phyloP scores from a whole-genome alignment of 148 eudicot genomes.

The Chenopodium formosanum region DNA sequence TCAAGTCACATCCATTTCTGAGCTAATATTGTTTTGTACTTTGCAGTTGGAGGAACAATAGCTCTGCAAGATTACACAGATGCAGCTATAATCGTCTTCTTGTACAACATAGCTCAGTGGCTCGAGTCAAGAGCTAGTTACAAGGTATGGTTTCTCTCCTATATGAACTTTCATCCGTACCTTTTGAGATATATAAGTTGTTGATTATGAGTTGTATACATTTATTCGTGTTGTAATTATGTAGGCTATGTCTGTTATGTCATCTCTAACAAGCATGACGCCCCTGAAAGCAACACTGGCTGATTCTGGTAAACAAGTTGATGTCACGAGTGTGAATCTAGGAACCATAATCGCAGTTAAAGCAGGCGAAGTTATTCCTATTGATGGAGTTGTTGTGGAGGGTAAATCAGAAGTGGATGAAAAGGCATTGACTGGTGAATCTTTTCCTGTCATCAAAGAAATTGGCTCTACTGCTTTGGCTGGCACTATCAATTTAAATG shows the following conservation, averaged over 20 bases:
- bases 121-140: constrained; percentile 47
- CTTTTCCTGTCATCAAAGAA: constrained; percentile 45
- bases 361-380: constrained; percentile 44
- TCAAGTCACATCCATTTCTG: too few species aligned
- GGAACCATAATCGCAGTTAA: constrained; percentile 35
- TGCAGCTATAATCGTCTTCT: constrained; percentile 47
- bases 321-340: constrained; percentile 26
- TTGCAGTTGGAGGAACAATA: constrained; percentile 42
- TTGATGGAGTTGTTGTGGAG: constrained; percentile 37
- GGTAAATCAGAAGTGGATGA: constrained; percentile 46
- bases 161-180: background rate
- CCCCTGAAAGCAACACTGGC: constrained; percentile 42
- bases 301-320: constrained; percentile 37
- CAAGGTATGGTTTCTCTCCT: constrained; percentile 25
- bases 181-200: background rate
- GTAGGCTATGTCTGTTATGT: constrained; percentile 45
- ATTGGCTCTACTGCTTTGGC: constrained; percentile 46
- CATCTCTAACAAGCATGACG: constrained; percentile 38
- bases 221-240: background rate
- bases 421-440: constrained; percentile 53
- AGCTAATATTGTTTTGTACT: background rate
- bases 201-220: background rate
- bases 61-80: constrained; percentile 45
- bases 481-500: constrained; percentile 43
- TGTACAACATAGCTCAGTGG: constrained; percentile 50